These are phyloP conservation scores for Cucurbita ficifolia DNA, from an alignment of 306 rosid genomes.

Conservation along the genomic window DNA sequence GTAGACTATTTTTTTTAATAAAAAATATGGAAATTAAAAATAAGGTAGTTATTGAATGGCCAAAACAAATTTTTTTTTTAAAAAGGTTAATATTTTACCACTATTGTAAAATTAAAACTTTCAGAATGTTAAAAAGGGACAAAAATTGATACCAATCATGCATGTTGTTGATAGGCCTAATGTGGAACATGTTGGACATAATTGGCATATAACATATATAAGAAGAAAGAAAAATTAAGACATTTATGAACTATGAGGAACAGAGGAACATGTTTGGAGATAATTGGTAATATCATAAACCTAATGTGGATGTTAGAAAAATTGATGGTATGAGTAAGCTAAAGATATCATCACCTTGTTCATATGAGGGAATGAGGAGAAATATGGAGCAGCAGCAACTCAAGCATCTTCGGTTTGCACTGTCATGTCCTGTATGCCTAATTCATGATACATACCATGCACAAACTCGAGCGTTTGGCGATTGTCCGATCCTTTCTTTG, in stretches of 20 bases:
- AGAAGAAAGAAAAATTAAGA: too few species aligned
- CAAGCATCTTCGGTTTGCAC: slow-evolving; percentile 56
- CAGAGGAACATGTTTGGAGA: too few species aligned
- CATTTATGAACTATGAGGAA: too few species aligned
- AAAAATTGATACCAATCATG: too few species aligned
- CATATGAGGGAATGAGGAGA: background rate
- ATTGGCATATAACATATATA: background rate
- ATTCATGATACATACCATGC: slow-evolving; percentile 78
- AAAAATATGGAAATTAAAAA: too few species aligned
- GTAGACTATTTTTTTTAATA: too few species aligned
- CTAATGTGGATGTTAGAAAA: background rate
- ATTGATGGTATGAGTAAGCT: background rate
- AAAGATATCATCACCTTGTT: background rate
- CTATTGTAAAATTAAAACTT: too few species aligned
- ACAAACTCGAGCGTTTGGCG: slow-evolving; percentile 52
- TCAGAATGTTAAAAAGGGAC: too few species aligned
- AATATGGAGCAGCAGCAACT: slow-evolving; percentile 10
- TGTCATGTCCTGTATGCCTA: slow-evolving; percentile 75
- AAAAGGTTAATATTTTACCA: too few species aligned
- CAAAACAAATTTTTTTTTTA: too few species aligned
- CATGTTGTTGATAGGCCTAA: too few species aligned
- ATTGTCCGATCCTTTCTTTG: slow-evolving; percentile 54
- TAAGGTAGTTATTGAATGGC: too few species aligned
- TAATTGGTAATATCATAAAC: background rate
- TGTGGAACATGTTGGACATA: background rate